These are phyloP conservation scores for Penicillium brevicompactum DNA, from an alignment of 2,329 filamentous ascomycete species.

Conservation along the genomic window DNA sequence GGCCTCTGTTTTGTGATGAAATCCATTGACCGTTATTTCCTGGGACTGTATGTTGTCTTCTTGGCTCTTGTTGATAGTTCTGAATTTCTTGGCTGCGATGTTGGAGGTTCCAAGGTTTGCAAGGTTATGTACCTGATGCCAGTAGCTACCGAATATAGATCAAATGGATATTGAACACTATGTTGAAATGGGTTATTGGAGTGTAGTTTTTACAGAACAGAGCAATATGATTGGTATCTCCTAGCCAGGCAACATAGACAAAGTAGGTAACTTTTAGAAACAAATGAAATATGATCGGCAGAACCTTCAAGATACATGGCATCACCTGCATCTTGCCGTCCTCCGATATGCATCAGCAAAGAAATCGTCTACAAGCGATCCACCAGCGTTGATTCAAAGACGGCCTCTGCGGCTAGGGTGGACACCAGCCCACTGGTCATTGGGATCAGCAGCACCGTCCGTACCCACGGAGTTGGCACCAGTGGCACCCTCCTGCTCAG, in stretches of 20 bases:
- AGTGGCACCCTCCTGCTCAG: constrained; percentile 22
- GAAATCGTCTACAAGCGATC: background rate
- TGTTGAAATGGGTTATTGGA: too few relatives aligned
- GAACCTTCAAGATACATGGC: constrained; percentile 2
- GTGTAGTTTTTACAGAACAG: background rate
- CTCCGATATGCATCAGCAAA: background rate
- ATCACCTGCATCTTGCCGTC: constrained; percentile 3
- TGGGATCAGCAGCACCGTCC: constrained; percentile 13
- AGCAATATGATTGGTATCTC: constrained; percentile 15
- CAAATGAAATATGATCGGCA: constrained; percentile 12
- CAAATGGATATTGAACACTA: too few relatives aligned
- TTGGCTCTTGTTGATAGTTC: constrained; percentile 12
- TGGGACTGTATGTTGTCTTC: constrained; percentile 10
- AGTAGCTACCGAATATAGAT: background rate
- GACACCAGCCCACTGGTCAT: constrained; percentile 39
- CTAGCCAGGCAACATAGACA: constrained; percentile 13
- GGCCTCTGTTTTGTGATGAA: constrained; percentile 26
- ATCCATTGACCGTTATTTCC: constrained; percentile 28
- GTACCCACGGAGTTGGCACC: constrained; percentile 22
- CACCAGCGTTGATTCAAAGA: constrained; percentile 26
- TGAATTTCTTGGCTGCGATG: constrained; percentile 11
- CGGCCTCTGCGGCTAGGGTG: constrained; percentile 48
- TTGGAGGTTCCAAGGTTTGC: background rate
- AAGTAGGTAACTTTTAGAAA: constrained; percentile 13
- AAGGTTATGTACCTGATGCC: background rate